Evolutionary conservation across 2,329 filamentous ascomycete species (phyloP).

Genomic region (Phialocephala subalpina): DNA sequence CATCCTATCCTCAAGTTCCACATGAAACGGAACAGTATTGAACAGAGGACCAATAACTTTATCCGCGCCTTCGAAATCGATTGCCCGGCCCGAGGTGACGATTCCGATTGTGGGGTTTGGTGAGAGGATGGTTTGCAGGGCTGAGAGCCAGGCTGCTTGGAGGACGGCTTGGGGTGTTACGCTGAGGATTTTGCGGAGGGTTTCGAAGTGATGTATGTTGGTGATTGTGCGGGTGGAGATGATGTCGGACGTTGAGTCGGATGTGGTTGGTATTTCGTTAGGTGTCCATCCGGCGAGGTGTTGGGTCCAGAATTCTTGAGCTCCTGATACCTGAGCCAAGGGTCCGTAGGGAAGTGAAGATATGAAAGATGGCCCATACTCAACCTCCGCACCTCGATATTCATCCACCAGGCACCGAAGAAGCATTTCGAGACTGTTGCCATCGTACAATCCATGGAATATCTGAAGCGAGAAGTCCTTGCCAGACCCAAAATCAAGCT

Average conservation of each 20-base stretch:
- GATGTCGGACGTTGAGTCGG: conserved; percentile 30
- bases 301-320: conserved; percentile 70
- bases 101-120: conserved; percentile 66
- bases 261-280: conserved; percentile 22
- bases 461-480: conserved; percentile 68
- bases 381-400: conserved; percentile 51
- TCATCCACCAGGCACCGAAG: conserved; percentile 63
- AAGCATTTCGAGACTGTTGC: conserved; percentile 76
- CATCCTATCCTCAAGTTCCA: conserved; percentile 51
- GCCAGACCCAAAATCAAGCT: conserved; percentile 22
- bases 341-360: conserved; percentile 76
- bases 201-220: conserved; percentile 55
- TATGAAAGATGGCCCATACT: conserved; percentile 64
- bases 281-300: conserved; percentile 38
- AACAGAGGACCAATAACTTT: conserved; percentile 82
- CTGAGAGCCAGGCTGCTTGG: conserved; percentile 76
- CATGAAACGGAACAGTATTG: conserved; percentile 83
- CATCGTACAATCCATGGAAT: conserved; percentile 90
- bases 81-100: conserved; percentile 79
- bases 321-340: conserved; percentile 56
- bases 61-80: conserved; percentile 72
- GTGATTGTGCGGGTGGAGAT: conserved; percentile 42
- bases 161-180: conserved; percentile 83
- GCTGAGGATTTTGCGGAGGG: conserved; percentile 63
- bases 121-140: conserved; percentile 61